Percentiles rank a stretch among this genome's conserved stretches.
These are phyloP conservation scores for Meredithiella fracta DNA, from an alignment of 2,329 filamentous ascomycete species.

Conservation along the genomic window DNA sequence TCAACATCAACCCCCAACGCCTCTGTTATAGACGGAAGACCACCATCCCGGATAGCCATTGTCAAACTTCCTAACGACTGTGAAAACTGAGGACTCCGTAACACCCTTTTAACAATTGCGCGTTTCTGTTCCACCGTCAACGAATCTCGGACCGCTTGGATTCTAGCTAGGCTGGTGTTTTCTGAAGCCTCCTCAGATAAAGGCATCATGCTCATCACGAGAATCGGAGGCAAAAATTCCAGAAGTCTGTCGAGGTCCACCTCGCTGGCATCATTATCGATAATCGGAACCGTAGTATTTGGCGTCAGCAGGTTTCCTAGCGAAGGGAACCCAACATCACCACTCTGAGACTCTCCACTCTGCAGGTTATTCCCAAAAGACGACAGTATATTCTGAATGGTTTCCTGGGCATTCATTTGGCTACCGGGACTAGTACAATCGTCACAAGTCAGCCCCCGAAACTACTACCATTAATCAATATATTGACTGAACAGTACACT, in stretches of 20 bases:
- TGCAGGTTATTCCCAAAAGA: conserved; percentile 50
- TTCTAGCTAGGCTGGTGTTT: conserved; percentile 20
- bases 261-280: conserved; percentile 44
- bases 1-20: conserved; percentile 65
- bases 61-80: conserved; percentile 77
- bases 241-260: conserved; percentile 59
- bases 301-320: conserved; percentile 73
- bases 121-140: conserved; percentile 65
- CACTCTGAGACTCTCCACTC: conserved; percentile 15
- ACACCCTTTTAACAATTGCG: conserved; percentile 59
- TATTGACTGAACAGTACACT: not conserved
- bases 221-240: conserved; percentile 57
- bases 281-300: conserved; percentile 58
- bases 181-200: conserved; percentile 32
- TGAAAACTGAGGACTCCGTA: conserved; percentile 78
- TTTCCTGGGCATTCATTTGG: not conserved
- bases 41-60: conserved; percentile 75
- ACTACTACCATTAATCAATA: not conserved
- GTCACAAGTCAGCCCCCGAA: not conserved
- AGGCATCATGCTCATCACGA: conserved; percentile 55
- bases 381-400: conserved; percentile 71
- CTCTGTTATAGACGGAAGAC: conserved; percentile 75
- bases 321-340: conserved; percentile 56
- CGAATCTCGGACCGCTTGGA: conserved; percentile 52
- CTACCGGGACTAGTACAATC: conserved; percentile 29